Base-by-base conservation (phyloP, 2,329 filamentous ascomycete species). In the Chalara sp. region DNA sequence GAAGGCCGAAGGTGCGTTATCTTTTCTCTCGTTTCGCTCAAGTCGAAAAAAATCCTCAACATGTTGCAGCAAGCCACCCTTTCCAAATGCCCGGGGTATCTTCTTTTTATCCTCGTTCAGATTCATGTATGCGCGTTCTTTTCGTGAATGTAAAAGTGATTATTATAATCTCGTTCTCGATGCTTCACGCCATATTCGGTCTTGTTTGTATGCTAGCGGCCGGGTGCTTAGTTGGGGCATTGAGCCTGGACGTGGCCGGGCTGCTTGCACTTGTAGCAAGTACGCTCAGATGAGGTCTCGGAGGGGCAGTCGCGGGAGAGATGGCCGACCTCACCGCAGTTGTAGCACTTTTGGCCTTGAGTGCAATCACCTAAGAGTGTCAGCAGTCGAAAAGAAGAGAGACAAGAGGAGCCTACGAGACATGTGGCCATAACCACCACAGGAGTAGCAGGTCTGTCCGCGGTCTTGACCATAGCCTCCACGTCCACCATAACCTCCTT, bases 341-440 rank as follows among this genome's bases (percentile, higher is more conserved):
- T 96, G 84, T 97, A 99, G 86, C 93, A 99, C 80, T 97, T 97
- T 79, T 95, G 92, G 66, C 93, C 93, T 72, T 97, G 95, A 64
- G 92, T 95, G 75, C 93, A 99, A 75, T 97, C 93, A 62, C 81
- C 80, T 82, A 6, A 35, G 8, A 10, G 33, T 44, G 49, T 60
- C 21, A 46, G n/a, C 13, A 47, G 39, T 48, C 42, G 33, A 49
- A 45, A 13, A 11, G 35, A 12, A 33, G 12, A 7, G 28, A 6
- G 32, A 10, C 11, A 42, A 7, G 21, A 8, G 12, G 13, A 21
- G 5, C 29, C 5, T 43, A 42, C 35, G 46, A 32, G 88, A 91
- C 87, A 96, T 92, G 78, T 99, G 93, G 66, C 92, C 92, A 68
- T 89, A 91, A 60, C 93, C 93, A 63, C 93, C 93, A 76, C 93